Base-by-base conservation (phyloP, 805 yeast genomes). In the Cyberlindnera mrakii region DNA sequence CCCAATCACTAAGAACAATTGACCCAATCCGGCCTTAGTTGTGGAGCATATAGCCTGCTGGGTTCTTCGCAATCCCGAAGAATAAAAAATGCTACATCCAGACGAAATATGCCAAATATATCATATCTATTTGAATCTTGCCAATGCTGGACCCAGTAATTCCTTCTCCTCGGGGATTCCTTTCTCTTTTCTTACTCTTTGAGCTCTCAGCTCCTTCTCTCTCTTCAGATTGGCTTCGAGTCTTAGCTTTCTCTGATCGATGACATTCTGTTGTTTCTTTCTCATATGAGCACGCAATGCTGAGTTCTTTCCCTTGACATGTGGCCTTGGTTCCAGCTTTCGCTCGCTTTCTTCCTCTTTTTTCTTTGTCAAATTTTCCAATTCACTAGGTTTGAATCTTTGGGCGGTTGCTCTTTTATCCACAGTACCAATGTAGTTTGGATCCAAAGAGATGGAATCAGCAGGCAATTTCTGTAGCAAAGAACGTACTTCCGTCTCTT, bases 401-500 rank as follows among this genome's bases (percentile, higher is more conserved):
- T 75, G 69, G 14, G 69, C 65, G 14, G 75, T 70, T 5, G 91
- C 83, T 43, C 82, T 72, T 52, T 76, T 76, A 56, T 87, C 91
- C 14, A 93, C 89, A 5, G 79, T 73, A 53, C 99, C 99, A 53
- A 93, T 84, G 41, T 74, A 78, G 56, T 74, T 77, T 44, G 98
- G 98, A 71, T 93, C 96, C 58, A 93, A 68, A 1, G 95, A 72
- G 47, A 93, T 93, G 68, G 95, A 83, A 62, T 91, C 98, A 6
- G 97, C 95, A 52, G 85, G 81, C 52, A 93, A 71, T 66, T 93
- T 93, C 67, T 91, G 86, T 59, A 93, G 66, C 62, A 93, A 72
- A 2, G 83, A 66, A 59, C 91, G 79, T 31, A 93, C 96, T 71
- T 93, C 99, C 37, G 77, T 74, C 67, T 91, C 91, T 65, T 91